Evolutionary conservation across 495 filamentous ascomycete species (phyloP), one percentile per base, ranked within the genome.

Genomic region (Hyaloscypha finlandica): DNA sequence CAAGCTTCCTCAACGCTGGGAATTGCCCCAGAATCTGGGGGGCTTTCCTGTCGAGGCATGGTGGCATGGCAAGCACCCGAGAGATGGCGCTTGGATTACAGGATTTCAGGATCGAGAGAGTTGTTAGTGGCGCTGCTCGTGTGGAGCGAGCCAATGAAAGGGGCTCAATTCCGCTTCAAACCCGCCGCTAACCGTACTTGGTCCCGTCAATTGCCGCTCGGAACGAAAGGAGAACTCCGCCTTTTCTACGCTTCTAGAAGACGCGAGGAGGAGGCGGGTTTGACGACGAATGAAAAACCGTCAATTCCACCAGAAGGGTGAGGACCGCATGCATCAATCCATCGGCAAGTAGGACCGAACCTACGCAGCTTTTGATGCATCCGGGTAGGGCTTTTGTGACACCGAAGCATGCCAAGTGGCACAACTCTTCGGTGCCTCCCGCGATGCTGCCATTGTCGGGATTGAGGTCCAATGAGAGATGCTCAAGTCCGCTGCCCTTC

Each of bases 401-500:
- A 19, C 16, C 16, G 16, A 48, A 19, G 42, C 42, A 48, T 48
- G 42, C 57, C 57, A 35, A 37, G 33, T 59, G 57, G n/a, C 30
- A 22, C 33, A 39, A 61, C 19, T 32, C 8, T 32, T 32, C 57
- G 31, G 19, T 59, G 30, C 32, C 32, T 39, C 16, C 57, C 29
- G 57, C 30, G 6, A 32, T 16, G 22, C 3, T 37, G 29, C 57
- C 3, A 11, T 4, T 29, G n/a, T 8, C 53, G 30, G 53, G 8
- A 25, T 29, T 56, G 20, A 29, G 4, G 30, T 56, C 60, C 42
- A 63, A 51, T 63, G n/a, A 31, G 20, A 63, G 29, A 32, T 30
- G 20, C 32, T 52, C 39, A 63, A 63, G 19, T 63, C 60, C 60
- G 42, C 42, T 20, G 11, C 29, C 29, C 60, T 11, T 22, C 60